Percentiles rank a stretch among this genome's conserved stretches.
Evolutionary conservation across 2,329 filamentous ascomycete species (phyloP).

Genomic region (Beauveria australis): DNA sequence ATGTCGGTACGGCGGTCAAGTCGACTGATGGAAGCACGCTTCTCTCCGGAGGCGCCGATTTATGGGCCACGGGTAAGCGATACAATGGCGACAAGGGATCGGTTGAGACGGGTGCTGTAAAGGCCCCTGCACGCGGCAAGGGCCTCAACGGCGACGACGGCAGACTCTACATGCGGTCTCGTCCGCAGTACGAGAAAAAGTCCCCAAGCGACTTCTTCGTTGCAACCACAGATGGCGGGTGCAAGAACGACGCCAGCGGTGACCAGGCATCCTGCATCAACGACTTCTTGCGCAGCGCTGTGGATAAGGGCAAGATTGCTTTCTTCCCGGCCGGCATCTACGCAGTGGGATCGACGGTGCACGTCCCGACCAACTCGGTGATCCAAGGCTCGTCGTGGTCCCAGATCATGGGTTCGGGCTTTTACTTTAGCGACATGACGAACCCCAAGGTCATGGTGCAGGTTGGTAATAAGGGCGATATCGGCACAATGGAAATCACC

Average conservation of each 20-base stretch:
- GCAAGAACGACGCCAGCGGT: constrained; percentile 26
- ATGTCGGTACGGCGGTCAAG: constrained; percentile 57
- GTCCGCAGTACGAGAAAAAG: constrained; percentile 27
- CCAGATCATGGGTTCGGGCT: constrained; percentile 61
- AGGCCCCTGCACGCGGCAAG: neutral
- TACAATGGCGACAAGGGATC: constrained; percentile 11
- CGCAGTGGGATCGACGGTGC: constrained; percentile 22
- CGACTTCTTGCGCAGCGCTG: constrained; percentile 11
- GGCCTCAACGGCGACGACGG: constrained; percentile 13
- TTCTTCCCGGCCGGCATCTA: constrained; percentile 23
- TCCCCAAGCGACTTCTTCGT: constrained; percentile 30
- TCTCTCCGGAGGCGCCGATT: neutral
- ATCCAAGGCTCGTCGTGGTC: constrained; percentile 36
- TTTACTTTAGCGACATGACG: constrained; percentile 48
- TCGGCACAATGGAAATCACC: constrained; percentile 58
- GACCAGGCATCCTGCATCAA: constrained; percentile 21
- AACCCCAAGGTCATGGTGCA: constrained; percentile 59
- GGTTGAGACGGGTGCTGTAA: neutral
- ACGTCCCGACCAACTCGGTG: constrained; percentile 51
- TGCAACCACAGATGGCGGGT: constrained; percentile 21
- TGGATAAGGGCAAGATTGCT: constrained; percentile 2
- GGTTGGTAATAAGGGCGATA: constrained; percentile 52
- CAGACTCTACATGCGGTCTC: constrained; percentile 17
- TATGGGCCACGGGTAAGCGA: constrained; percentile 9
- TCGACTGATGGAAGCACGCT: constrained; percentile 28